phyloP scores from a whole-genome alignment of 768 basidiomycete genomes.

The Trametes cinnabarina region DNA sequence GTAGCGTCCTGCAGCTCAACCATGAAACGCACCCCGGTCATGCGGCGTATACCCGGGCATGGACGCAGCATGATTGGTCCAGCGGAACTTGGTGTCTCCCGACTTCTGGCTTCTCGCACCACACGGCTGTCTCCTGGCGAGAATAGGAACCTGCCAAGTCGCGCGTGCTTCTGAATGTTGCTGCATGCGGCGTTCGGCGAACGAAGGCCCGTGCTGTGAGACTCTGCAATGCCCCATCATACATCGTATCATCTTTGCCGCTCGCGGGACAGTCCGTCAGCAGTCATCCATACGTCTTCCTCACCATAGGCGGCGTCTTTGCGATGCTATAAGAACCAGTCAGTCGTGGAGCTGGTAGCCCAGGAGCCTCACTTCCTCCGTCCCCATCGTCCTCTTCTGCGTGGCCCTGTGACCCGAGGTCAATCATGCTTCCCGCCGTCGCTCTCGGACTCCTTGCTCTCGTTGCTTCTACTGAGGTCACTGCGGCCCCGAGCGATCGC shows the following conservation, averaged over 20 bases:
- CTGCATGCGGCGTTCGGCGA: background rate
- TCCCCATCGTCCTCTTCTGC: background rate
- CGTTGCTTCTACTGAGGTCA: constrained; percentile 4
- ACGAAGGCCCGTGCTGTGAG: too few species aligned
- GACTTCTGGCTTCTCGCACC: background rate
- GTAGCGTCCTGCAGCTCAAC: too few species aligned
- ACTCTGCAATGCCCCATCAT: too few species aligned
- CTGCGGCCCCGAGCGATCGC: constrained; percentile 5
- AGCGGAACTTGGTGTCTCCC: background rate
- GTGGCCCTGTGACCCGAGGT: background rate
- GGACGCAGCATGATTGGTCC: too few species aligned
- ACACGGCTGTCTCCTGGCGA: background rate
- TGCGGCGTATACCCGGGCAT: too few species aligned
- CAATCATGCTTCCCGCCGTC: constrained; percentile 5
- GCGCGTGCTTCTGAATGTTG: background rate
- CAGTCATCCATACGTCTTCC: too few species aligned
- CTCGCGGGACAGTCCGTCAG: too few species aligned
- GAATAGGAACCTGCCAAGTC: background rate
- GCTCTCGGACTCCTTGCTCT: constrained; percentile 10
- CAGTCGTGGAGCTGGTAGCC: too few species aligned
- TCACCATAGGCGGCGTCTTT: too few species aligned
- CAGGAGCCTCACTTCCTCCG: background rate
- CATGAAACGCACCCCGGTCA: too few species aligned
- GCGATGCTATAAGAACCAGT: too few species aligned
- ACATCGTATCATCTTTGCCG: too few species aligned